Evolutionary conservation across 1,284 basidiomycete genomes (phyloP), one percentile per base, ranked within the genome.

Genomic region (Xerocomus minutiporus): DNA sequence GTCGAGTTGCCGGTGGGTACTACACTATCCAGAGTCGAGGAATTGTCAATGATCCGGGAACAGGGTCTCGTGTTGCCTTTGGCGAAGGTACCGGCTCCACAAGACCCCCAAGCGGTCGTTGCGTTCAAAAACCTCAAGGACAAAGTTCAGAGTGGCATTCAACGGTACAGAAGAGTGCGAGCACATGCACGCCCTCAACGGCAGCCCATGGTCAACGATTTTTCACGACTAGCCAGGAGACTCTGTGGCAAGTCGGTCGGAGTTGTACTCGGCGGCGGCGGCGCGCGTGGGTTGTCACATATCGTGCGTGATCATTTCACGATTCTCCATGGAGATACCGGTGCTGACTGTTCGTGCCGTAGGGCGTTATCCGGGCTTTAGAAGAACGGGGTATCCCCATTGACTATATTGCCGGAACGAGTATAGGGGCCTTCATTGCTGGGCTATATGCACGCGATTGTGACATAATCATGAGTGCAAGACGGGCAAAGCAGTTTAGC

Each of bases 401-500:
- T 53, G 96, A 99, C 65, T 89, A 90, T 58, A 85, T 95, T 57
- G 90, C 85, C 51, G 91, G 93, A 43, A 88, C 92, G 12, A 93
- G 90, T 63, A 98, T 99, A 52, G 96, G 96, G 0, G 82, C 89
- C 4, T 86, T 98, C 54, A 86, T 99, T 43, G 96, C 94, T n/a
- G 97, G 95, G 0, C 73, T 99, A 26, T 99, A 98, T 72, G 94
- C 97, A 8, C 82, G 90, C 29, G 94, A 97, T 66, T 93, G 91
- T 25, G 93, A 98, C 68, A 73, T 97, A 23, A 81, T 98, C 40
- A 91, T 91, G 32, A 89, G 84, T 50, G 78, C 89, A 7, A 94
- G 89, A 2, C 80, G 95, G 42, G 84, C 90, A n/a, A 96, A 93
- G 67, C 87, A 91, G 51, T 96, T 98, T 70, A 88, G 91, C 54